Evolutionary conservation across 768 basidiomycete species (phyloP), one percentile per base, ranked within the genome.

Genomic region (Fomitopsis serialis): DNA sequence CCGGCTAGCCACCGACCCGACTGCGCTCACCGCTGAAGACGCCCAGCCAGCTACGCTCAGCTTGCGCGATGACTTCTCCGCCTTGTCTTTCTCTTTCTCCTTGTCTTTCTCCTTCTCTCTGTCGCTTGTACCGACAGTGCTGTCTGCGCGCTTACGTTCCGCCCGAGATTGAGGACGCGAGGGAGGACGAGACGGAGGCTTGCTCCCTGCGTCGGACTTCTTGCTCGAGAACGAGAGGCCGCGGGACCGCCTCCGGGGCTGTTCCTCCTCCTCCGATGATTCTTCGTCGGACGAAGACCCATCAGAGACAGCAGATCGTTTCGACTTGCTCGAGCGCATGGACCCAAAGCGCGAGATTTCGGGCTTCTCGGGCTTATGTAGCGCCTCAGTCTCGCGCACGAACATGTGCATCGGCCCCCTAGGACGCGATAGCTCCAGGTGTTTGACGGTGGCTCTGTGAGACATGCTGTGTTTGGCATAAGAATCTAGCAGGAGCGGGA

Each of bases 141-240:
- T 88, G 57, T 83, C 81, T 1, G 83, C 71, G 4, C 87, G 79
- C 61, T 81, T 84, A 40, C 86, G 75, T 2, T 84, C 82, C n/a
- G 79, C 64, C n/a, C 79, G 72, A 3, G 83, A 87, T 1, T 73
- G 54, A 1, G 84, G 72, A 9, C 85, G 79, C 2, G 84, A 86
- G 1, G 70, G 56, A n/a, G 79, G 64, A n/a, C 79, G 72, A 3
- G 83, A 87, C 1, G 70, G 56, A 1, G 84, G 73, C 42, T 54
- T 63, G 57, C 70, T 74, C 21, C 71, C 71, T 40, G 37, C 63
- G 21, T 73, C 72, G 1, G 80, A 77, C 40, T 73, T 77, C 19
- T 71, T 69, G 43, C 74, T 72, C 15, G 62, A 57, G 15, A 61
- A 54, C 13, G 64, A 55, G 53, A 61, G 61, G n/a, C 55, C 57